Percentiles rank a stretch among this genome's conserved stretches.
Evolutionary conservation across 2,329 filamentous ascomycete genomes (phyloP).

Genomic region (Colletotrichum karsti): DNA sequence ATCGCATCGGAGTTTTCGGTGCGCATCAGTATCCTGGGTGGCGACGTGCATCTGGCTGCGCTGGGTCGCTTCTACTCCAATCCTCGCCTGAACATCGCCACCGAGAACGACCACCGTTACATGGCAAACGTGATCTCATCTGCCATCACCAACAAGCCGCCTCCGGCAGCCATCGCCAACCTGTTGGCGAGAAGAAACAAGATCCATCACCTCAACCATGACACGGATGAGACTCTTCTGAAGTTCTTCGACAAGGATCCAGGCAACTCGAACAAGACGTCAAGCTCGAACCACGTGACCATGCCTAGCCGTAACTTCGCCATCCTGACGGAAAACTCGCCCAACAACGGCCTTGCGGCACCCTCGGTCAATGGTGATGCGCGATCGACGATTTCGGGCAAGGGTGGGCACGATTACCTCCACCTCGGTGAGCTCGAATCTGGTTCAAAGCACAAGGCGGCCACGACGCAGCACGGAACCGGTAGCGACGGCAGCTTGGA

Average conservation of each 20-base stretch:
- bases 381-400: constrained; percentile 47
- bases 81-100: constrained; percentile 78
- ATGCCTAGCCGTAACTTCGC: constrained; percentile 96
- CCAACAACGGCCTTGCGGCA: constrained; percentile 48
- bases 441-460: constrained; percentile 81
- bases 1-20: constrained; percentile 88
- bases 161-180: constrained; percentile 87
- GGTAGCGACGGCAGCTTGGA: constrained; percentile 73
- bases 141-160: constrained; percentile 94
- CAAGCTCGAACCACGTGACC: constrained; percentile 81
- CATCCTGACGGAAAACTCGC: constrained; percentile 88
- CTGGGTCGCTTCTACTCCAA: constrained; percentile 96
- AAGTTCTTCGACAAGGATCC: constrained; percentile 93
- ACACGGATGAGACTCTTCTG: constrained; percentile 93
- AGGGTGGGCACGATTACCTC: constrained; percentile 75
- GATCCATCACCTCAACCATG: constrained; percentile 71
- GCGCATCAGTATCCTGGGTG: constrained; percentile 90
- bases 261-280: constrained; percentile 77
- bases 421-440: constrained; percentile 81
- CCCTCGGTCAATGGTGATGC: constrained; percentile 31
- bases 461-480: constrained; percentile 63
- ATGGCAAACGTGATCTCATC: constrained; percentile 96
- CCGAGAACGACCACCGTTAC: constrained; percentile 87
- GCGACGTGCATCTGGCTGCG: constrained; percentile 92
- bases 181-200: constrained; percentile 91